A percentile compares a stretch with the other conserved stretches of the same genome.
These are phyloP conservation scores for Puccinia horiana DNA, from an alignment of 1,284 basidiomycete species.

Conservation along the genomic window DNA sequence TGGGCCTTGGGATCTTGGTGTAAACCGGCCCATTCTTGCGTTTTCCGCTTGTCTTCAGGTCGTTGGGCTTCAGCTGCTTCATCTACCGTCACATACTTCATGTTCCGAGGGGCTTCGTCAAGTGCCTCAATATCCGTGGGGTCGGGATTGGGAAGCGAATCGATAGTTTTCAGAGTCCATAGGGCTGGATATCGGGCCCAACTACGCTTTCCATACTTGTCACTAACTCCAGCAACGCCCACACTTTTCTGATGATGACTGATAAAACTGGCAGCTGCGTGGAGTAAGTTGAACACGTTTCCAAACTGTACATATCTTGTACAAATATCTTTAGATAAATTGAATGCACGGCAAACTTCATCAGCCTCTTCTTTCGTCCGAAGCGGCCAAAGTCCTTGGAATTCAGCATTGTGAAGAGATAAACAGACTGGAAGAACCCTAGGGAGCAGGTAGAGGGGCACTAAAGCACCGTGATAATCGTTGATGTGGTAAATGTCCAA, in stretches of 20 bases:
- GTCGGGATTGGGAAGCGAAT: constrained; percentile 85
- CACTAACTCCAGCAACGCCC: constrained; percentile 89
- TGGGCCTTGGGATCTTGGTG: constrained; percentile 84
- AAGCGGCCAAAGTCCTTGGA: constrained; percentile 90
- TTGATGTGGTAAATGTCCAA: constrained; percentile 82
- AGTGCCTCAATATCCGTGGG: constrained; percentile 81
- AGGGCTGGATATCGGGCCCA: constrained; percentile 92
- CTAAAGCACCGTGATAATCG: constrained; percentile 88
- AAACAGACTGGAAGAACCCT: constrained; percentile 83
- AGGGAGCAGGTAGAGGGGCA: constrained; percentile 82
- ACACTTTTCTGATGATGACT: constrained; percentile 85
- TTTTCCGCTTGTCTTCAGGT: constrained; percentile 82
- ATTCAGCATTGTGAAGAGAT: constrained; percentile 92
- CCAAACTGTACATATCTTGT: constrained; percentile 94
- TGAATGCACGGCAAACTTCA: constrained; percentile 93
- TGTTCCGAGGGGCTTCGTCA: constrained; percentile 72
- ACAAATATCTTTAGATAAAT: constrained; percentile 89
- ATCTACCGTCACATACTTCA: constrained; percentile 76
- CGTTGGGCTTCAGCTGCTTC: constrained; percentile 78
- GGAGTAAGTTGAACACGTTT: constrained; percentile 90
- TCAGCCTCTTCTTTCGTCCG: constrained; percentile 96
- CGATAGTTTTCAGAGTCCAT: constrained; percentile 90
- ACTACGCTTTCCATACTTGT: constrained; percentile 90
- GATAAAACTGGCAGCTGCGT: constrained; percentile 86
- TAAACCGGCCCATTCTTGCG: constrained; percentile 89